Percentiles rank a stretch among this genome's conserved stretches.
These are phyloP conservation scores for Clavispora fructus DNA, from an alignment of 805 yeast genomes.

Conservation along the genomic window DNA sequence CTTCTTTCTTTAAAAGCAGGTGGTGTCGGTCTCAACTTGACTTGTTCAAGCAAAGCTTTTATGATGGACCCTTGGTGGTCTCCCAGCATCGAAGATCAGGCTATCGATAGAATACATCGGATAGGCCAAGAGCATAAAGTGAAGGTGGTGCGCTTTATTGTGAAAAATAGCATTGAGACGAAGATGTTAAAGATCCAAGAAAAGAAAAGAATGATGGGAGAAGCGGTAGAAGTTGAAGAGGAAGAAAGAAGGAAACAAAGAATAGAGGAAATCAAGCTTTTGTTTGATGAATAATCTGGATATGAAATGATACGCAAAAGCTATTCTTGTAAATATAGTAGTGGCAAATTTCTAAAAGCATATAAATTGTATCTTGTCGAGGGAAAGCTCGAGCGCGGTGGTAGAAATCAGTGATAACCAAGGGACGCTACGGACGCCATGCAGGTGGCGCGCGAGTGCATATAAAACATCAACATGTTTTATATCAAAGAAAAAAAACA, in stretches of 20 bases:
- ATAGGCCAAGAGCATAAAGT: slow-evolving; percentile 79
- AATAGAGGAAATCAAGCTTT: slow-evolving; percentile 66
- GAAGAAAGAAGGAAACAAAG: slow-evolving; percentile 66
- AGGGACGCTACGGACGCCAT: too few species aligned
- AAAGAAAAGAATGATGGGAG: slow-evolving; percentile 74
- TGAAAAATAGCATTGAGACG: slow-evolving; percentile 79
- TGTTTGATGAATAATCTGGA: slow-evolving; percentile 43
- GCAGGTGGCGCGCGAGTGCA: neutral
- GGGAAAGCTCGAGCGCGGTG: too few species aligned
- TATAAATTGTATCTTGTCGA: too few species aligned
- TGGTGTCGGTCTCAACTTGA: slow-evolving; percentile 87
- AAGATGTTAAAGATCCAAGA: slow-evolving; percentile 87
- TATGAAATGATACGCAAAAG: too few species aligned
- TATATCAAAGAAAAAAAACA: slow-evolving; percentile 10
- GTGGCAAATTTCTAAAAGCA: too few species aligned
- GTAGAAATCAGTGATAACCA: neutral
- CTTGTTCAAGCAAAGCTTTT: slow-evolving; percentile 78
- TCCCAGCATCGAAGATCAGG: slow-evolving; percentile 85
- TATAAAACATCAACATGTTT: neutral
- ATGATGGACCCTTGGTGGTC: slow-evolving; percentile 99
- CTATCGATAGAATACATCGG: slow-evolving; percentile 85
- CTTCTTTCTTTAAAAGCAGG: slow-evolving; percentile 84
- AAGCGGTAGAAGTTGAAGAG: slow-evolving; percentile 69
- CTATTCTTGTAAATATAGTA: too few species aligned
- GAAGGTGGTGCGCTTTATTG: slow-evolving; percentile 71